Conservation (phyloP, 106 monocot species). For the Dioscorea zingiberensis region DNA sequence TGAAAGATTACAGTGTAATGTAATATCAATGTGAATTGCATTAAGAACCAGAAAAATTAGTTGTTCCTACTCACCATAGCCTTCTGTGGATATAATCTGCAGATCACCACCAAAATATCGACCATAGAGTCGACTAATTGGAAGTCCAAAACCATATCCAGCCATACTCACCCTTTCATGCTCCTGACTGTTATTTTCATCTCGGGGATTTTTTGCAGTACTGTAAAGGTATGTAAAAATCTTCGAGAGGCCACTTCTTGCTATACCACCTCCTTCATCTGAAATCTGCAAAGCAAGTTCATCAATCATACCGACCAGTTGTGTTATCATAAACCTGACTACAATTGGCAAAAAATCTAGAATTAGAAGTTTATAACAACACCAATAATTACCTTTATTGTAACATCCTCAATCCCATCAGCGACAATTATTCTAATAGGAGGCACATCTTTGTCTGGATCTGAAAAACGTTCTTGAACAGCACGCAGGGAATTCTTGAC, state of each 20-base stretch:
- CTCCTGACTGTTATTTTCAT: constrained; percentile 31
- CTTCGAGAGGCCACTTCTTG: constrained; percentile 87
- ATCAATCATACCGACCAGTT: no score
- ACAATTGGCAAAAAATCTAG: no score
- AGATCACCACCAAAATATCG: constrained; percentile 98
- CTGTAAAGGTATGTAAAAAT: constrained; percentile 96
- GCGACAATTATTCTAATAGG: constrained; percentile 93
- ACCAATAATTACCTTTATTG: constrained; percentile 67
- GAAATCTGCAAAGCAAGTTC: constrained; percentile 49
- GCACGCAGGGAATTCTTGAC: constrained; percentile 97
- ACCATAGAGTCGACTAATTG: constrained; percentile 98
- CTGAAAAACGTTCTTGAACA: constrained; percentile 81
- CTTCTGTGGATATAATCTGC: constrained; percentile 99
- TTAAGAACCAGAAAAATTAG: no score
- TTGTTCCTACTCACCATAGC: constrained; percentile 71
- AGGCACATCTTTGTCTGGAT: constrained; percentile 76
- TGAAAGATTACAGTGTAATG: no score
- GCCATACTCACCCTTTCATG: constrained; percentile 66
- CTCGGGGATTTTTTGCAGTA: constrained; percentile 72
- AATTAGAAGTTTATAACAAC: no score
- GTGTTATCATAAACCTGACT: no score
- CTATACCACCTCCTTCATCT: constrained; percentile 99
- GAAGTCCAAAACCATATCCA: constrained; percentile 93
- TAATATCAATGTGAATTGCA: no score
- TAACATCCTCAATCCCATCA: constrained; percentile 95